Evolutionary conservation across 73 alveolate species (phyloP).

Genomic region (Uronychia binucleata): DNA sequence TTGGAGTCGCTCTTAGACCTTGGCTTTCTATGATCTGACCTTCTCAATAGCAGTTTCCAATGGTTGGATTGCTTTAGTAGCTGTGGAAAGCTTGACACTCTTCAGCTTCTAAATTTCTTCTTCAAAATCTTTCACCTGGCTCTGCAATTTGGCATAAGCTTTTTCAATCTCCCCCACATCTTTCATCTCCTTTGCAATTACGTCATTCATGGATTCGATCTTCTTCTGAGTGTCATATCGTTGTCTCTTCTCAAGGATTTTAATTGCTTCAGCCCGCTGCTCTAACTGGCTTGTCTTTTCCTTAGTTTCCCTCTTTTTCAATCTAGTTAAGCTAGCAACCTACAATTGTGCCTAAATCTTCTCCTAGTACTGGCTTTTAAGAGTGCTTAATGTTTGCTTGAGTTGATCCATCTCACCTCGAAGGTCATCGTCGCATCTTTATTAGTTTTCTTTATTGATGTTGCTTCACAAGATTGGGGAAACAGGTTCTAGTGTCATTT

Average conservation of each 20-base stretch:
- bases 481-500: not conserved
- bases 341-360: not conserved
- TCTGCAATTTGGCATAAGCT: not conserved
- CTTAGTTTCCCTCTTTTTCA: not conserved
- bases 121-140: not conserved
- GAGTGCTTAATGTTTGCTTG: not conserved
- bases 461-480: not conserved
- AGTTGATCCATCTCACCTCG: not conserved
- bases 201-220: not conserved
- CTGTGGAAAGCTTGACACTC: not conserved
- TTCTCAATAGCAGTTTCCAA: not conserved
- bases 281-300: not conserved
- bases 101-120: not conserved
- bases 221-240: not conserved
- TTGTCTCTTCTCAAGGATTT: not conserved
- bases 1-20: not conserved
- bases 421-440: not conserved
- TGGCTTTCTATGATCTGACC: not conserved
- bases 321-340: not conserved
- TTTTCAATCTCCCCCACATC: not conserved
- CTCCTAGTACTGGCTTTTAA: not conserved
- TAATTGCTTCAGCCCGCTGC: not conserved
- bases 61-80: not conserved
- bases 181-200: not conserved
- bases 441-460: not conserved